Evolutionary conservation across 2,329 filamentous ascomycete genomes (phyloP).

Genomic region (Pseudodiploospora longispora): DNA sequence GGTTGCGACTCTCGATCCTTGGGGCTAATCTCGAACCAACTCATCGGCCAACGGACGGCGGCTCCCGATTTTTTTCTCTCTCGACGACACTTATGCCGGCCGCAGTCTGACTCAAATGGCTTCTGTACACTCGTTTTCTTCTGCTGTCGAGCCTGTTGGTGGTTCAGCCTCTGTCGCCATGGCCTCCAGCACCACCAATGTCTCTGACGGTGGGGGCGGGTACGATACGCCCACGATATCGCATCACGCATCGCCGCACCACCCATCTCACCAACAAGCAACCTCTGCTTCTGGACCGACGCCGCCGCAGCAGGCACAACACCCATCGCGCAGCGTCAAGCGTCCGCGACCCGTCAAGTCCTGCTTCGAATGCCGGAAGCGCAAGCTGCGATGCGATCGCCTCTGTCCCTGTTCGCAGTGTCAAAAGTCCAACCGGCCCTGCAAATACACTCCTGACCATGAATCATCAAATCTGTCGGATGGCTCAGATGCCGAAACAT

Average conservation of each 20-base stretch:
- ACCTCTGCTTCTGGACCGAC: slow-evolving; percentile 10
- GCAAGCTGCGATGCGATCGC: slow-evolving; percentile 50
- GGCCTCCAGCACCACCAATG: slow-evolving; percentile 10
- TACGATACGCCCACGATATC: slow-evolving; percentile 7
- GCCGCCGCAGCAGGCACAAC: slow-evolving; percentile 15
- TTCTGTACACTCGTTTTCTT: slow-evolving; percentile 6
- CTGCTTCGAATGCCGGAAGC: slow-evolving; percentile 48
- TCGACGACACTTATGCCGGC: too few relatives aligned
- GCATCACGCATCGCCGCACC: slow-evolving; percentile 14
- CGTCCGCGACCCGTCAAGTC: slow-evolving; percentile 48
- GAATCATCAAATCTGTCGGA: slow-evolving; percentile 41
- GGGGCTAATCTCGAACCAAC: too few relatives aligned
- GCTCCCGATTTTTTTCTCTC: too few relatives aligned
- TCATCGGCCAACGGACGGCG: too few relatives aligned
- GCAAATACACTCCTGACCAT: slow-evolving; percentile 44
- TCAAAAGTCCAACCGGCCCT: slow-evolving; percentile 46
- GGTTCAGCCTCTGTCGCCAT: slow-evolving; percentile 4
- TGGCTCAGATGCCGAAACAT: slow-evolving; percentile 34
- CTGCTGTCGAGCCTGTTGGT: slow-evolving; percentile 1
- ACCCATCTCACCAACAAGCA: slow-evolving; percentile 19
- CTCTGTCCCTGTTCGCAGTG: slow-evolving; percentile 50
- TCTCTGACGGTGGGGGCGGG: slow-evolving; percentile 5
- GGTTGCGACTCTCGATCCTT: too few relatives aligned
- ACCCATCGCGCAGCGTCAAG: slow-evolving; percentile 40
- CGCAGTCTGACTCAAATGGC: slow-evolving; percentile 1